Conservation (phyloP, 768 basidiomycete genomes). For the Chalciporus sphaerocephalus region DNA sequence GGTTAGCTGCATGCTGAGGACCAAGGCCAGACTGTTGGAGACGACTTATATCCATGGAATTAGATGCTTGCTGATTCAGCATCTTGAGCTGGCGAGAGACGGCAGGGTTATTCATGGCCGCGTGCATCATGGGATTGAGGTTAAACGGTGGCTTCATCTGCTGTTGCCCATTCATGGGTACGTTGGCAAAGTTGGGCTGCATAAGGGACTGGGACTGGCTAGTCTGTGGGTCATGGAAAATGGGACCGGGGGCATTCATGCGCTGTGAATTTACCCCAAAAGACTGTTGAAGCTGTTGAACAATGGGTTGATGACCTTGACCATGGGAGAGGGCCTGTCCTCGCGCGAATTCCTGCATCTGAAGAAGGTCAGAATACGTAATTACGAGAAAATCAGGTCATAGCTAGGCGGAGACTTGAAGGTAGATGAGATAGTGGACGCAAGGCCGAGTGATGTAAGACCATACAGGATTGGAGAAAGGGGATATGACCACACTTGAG, state of each 20-base stretch:
- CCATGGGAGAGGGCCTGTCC: conserved; percentile 39
- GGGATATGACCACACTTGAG: conserved; percentile 18
- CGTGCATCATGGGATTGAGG: conserved; percentile 38
- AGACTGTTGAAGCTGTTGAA: conserved; percentile 43
- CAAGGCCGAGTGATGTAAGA: conserved; percentile 12
- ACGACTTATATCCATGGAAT: conserved; percentile 37
- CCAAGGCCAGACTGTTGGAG: conserved; percentile 30
- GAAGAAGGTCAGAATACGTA: conserved; percentile 25
- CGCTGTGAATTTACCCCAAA: conserved; percentile 36
- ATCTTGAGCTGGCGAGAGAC: conserved; percentile 40
- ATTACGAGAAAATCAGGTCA: conserved; percentile 8
- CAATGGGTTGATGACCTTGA: conserved; percentile 34
- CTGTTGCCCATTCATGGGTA: conserved; percentile 35
- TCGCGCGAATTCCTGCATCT: conserved; percentile 46
- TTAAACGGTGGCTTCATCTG: conserved; percentile 29
- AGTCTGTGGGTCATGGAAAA: conserved; percentile 36
- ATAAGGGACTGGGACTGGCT: conserved; percentile 30
- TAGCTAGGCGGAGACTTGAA: conserved; percentile 5
- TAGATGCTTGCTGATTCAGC: conserved; percentile 36
- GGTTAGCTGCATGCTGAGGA: conserved; percentile 37
- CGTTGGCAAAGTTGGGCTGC: conserved; percentile 37
- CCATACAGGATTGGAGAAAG: conserved; percentile 9
- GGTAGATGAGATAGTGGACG: conserved; percentile 1
- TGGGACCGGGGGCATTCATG: conserved; percentile 33
- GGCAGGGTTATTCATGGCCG: conserved; percentile 27